Base-by-base conservation (phyloP, 306 rosid genomes). In the Elaeagnus macrophylla region DNA sequence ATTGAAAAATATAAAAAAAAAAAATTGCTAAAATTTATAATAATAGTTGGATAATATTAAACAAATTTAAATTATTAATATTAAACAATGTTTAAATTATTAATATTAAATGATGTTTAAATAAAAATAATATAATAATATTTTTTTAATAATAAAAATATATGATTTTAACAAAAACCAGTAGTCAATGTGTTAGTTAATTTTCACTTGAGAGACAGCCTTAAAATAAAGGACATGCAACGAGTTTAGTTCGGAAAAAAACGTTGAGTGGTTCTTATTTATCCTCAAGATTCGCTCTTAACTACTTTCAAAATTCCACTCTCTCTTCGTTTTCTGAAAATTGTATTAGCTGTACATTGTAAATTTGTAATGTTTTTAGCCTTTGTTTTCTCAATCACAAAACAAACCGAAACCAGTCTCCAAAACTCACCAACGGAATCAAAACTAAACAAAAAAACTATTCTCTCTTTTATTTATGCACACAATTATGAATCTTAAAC, bases 231-330 rank as follows among this genome's bases (percentile, higher is more conserved):
- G 15, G 14, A 15, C 19, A 13, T 10, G 45, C 41, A 37, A n/a
- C 12, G 20, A 15, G 8, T 45, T 16, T 13, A 8, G 8, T 56
- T 65, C 67, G 67, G 72, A 35, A 25, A 25, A 43, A 49, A 69
- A 70, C 58, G 46, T 56, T 49, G 70, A 38, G 67, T 57, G 77
- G 62, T 64, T 67, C 48, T 71, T 53, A 43, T 72, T 68, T 53
- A 18, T 68, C 74, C 85, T 61, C 39, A 64, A 56, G 56, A 75
- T 69, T 53, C 81, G 81, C 65, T 38, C 54, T 32, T 52, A 32
- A 25, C 32, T 25, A 25, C 46, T 37, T 51, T 57, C 16, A 54
- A 19, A n/a, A 69, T 64, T 55, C 53, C 67, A 45, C 8, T 45
- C 16, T 12, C 49, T 49, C 57, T 61, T 51, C 43, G 32, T 25